These are phyloP conservation scores for Favolaschia claudopus DNA, from an alignment of 768 basidiomycete genomes.

Conservation along the genomic window DNA sequence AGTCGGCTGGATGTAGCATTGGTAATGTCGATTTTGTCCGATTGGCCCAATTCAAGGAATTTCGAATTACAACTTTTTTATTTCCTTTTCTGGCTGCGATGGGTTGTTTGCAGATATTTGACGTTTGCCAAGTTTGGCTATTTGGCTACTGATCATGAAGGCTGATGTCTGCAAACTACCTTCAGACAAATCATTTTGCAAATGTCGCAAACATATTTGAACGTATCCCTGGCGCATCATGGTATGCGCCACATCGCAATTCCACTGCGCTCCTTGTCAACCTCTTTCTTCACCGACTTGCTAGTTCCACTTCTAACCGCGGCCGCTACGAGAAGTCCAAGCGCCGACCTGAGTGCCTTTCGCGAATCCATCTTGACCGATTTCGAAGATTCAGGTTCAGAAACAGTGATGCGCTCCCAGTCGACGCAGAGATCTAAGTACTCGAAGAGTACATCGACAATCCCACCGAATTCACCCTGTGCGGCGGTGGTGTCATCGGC, in stretches of 20 bases:
- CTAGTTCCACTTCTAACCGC: slow-evolving; percentile 61
- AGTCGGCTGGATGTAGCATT: no score
- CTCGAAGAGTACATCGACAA: slow-evolving; percentile 64
- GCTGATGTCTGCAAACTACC: no score
- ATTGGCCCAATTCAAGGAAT: no score
- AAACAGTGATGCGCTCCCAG: slow-evolving; percentile 60
- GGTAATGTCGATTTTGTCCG: no score
- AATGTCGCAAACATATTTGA: no score
- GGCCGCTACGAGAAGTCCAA: slow-evolving; percentile 59
- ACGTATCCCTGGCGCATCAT: no score
- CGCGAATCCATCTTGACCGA: slow-evolving; percentile 36
- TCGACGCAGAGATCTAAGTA: slow-evolving; percentile 69
- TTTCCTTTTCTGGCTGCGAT: no score
- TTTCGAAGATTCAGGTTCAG: slow-evolving; percentile 22
- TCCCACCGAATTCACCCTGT: slow-evolving; percentile 54
- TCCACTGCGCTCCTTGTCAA: slow-evolving; percentile 64
- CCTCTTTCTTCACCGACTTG: slow-evolving; percentile 60
- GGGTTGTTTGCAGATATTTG: no score
- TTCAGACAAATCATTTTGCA: no score
- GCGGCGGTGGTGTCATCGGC: slow-evolving; percentile 41
- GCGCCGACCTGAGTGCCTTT: slow-evolving; percentile 52
- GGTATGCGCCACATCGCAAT: slow-evolving; percentile 76
- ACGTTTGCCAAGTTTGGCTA: no score
- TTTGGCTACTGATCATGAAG: no score
- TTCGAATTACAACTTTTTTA: no score